Conservation (phyloP, 1,284 basidiomycete genomes). For the Hymenochaete sp. region DNA sequence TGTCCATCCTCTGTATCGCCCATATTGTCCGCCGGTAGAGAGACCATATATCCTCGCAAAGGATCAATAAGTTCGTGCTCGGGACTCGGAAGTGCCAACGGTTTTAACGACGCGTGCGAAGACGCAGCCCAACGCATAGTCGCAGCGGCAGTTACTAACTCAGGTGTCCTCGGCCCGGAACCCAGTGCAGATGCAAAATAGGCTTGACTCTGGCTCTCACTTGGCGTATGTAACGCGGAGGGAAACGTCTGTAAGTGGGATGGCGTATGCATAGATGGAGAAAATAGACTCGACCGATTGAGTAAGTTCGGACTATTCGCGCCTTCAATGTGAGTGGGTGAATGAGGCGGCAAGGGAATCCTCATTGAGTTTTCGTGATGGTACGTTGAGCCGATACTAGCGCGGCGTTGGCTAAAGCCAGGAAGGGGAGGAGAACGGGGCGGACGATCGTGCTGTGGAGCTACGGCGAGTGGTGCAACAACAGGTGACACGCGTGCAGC, state of each 20-base stretch:
- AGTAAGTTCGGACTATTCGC: conserved; percentile 2
- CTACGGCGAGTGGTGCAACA: not conserved
- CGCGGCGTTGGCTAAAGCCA: conserved; percentile 14
- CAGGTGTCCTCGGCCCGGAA: conserved; percentile 30
- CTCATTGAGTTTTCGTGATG: conserved; percentile 2
- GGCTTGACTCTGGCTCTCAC: conserved; percentile 19
- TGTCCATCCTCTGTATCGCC: conserved; percentile 9
- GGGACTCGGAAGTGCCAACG: conserved; percentile 75
- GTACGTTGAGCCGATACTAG: conserved; percentile 14
- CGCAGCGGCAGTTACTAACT: conserved; percentile 64
- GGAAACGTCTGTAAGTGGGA: conserved; percentile 7
- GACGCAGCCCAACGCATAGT: conserved; percentile 74
- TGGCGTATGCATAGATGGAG: conserved; percentile 8
- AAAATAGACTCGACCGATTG: conserved; percentile 5
- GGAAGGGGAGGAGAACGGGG: conserved; percentile 8
- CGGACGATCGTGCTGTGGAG: conserved; percentile 6
- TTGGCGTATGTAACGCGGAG: conserved; percentile 30
- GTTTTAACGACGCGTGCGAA: conserved; percentile 63
- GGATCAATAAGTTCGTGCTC: conserved; percentile 84
- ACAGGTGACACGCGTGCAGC: not conserved
- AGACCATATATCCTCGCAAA: conserved; percentile 61
- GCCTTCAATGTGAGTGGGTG: no score
- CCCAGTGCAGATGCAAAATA: conserved; percentile 19
- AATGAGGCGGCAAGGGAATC: conserved; percentile 13
- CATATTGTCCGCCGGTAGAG: conserved; percentile 38